A percentile compares a stretch with the other conserved stretches of the same genome.
phyloP scores from a whole-genome alignment of 805 yeast species.

The Wickerhamomyces subpelliculosus region DNA sequence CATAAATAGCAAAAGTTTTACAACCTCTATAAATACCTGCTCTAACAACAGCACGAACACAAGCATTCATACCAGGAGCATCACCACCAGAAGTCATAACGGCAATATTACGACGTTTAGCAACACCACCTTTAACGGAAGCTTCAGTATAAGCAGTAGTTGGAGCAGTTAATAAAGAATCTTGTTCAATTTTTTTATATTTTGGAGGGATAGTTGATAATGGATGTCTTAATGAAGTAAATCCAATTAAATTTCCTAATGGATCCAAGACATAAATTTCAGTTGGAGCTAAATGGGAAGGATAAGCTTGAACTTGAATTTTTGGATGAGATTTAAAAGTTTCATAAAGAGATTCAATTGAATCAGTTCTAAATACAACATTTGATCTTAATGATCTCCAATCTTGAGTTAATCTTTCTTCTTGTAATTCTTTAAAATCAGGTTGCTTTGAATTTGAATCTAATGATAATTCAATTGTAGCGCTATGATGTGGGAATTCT shows the following conservation, averaged over 20 bases:
- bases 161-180: slow-evolving; percentile 9
- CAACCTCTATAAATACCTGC: slow-evolving; percentile 61
- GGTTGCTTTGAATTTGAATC: slow-evolving; percentile 15
- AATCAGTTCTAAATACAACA: slow-evolving; percentile 28
- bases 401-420: slow-evolving; percentile 28
- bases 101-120: slow-evolving; percentile 35
- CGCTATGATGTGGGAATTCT: slow-evolving; percentile 21
- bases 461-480: slow-evolving; percentile 22
- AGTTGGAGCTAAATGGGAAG: slow-evolving; percentile 66
- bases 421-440: slow-evolving; percentile 21
- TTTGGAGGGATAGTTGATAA: slow-evolving; percentile 41
- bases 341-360: slow-evolving; percentile 21
- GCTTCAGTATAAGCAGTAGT: slow-evolving; percentile 9
- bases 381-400: slow-evolving; percentile 44
- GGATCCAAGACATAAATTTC: slow-evolving; percentile 81
- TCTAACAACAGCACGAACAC: slow-evolving; percentile 66
- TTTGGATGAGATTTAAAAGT: slow-evolving; percentile 21
- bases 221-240: slow-evolving; percentile 56
- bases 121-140: background rate
- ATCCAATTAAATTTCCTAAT: slow-evolving; percentile 74
- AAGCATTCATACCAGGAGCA: slow-evolving; percentile 77
- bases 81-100: slow-evolving; percentile 83
- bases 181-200: slow-evolving; percentile 3
- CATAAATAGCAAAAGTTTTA: slow-evolving; percentile 60
- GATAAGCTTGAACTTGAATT: slow-evolving; percentile 49